Evolutionary conservation across 2,329 filamentous ascomycete genomes (phyloP).

Genomic region (Alternaria burnsii): DNA sequence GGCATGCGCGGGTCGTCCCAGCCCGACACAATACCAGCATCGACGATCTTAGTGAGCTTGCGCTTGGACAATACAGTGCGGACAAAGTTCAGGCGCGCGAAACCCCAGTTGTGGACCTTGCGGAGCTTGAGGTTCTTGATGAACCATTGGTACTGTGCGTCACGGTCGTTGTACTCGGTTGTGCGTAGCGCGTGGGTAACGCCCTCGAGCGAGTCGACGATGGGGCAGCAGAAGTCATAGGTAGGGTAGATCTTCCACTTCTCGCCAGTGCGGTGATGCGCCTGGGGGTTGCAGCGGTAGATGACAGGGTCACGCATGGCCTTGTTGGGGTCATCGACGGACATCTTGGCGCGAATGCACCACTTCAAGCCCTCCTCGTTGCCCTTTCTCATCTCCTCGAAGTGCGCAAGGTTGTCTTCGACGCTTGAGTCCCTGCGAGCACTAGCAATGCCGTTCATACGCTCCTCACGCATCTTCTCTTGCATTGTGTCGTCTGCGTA

Average conservation of each 20-base stretch:
- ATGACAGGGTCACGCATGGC: slow-evolving; percentile 96
- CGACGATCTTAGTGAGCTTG: slow-evolving; percentile 84
- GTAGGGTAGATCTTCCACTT: slow-evolving; percentile 88
- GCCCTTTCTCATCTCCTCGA: slow-evolving; percentile 92
- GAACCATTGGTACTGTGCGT: slow-evolving; percentile 89
- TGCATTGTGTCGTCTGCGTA: slow-evolving; percentile 95
- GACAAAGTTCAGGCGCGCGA: slow-evolving; percentile 84
- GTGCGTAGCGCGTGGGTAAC: slow-evolving; percentile 85
- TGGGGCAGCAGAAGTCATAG: slow-evolving; percentile 86
- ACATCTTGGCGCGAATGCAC: slow-evolving; percentile 96
- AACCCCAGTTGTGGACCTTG: slow-evolving; percentile 85
- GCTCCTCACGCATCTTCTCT: slow-evolving; percentile 84
- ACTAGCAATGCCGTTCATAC: slow-evolving; percentile 84
- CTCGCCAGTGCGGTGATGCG: slow-evolving; percentile 79
- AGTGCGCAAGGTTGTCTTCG: slow-evolving; percentile 85
- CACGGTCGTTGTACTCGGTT: slow-evolving; percentile 87
- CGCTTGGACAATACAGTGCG: slow-evolving; percentile 84
- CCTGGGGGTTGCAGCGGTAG: slow-evolving; percentile 84
- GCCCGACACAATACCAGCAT: slow-evolving; percentile 77
- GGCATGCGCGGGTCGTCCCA: slow-evolving; percentile 92
- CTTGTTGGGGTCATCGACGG: slow-evolving; percentile 90
- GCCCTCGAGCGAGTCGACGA: slow-evolving; percentile 81
- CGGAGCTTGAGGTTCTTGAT: slow-evolving; percentile 76
- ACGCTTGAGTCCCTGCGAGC: slow-evolving; percentile 78
- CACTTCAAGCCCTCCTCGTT: slow-evolving; percentile 80